These are phyloP conservation scores for Alternaria incomplexa DNA, from an alignment of 2,329 filamentous ascomycete species.

Conservation along the genomic window DNA sequence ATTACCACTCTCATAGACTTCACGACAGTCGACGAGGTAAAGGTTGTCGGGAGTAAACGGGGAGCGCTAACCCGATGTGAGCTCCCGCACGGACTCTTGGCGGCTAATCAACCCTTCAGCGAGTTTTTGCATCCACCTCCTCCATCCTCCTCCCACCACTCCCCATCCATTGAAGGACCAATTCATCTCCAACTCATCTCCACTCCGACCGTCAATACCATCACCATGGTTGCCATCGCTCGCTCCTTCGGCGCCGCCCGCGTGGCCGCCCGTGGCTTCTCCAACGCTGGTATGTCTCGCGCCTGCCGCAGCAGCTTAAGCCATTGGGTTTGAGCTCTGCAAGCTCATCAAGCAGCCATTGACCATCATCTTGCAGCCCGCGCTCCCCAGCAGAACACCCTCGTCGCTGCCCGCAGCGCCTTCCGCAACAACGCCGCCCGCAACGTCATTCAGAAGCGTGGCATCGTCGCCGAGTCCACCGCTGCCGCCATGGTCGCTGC, in stretches of 20 bases:
- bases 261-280: conserved; percentile 49
- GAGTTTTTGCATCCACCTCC: conserved; percentile 31
- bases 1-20: background rate
- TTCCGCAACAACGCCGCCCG: conserved; percentile 51
- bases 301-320: conserved; percentile 42
- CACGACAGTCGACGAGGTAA: conserved; percentile 1
- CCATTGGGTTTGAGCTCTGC: conserved; percentile 36
- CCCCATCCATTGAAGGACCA: conserved; percentile 44
- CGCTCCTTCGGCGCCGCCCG: conserved; percentile 50
- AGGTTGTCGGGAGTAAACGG: conserved; percentile 17
- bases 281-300: conserved; percentile 48
- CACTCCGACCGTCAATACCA: conserved; percentile 43
- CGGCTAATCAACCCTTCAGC: conserved; percentile 28
- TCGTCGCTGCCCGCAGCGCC: conserved; percentile 49
- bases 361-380: conserved; percentile 41
- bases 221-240: conserved; percentile 51
- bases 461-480: conserved; percentile 51
- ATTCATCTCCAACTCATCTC: conserved; percentile 50
- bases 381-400: conserved; percentile 46
- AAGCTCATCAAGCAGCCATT: conserved; percentile 39
- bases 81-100: conserved; percentile 25
- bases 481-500: conserved; percentile 52
- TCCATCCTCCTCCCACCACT: conserved; percentile 34
- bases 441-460: conserved; percentile 50
- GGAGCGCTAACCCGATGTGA: conserved; percentile 19